These are phyloP conservation scores for Leavenworthia alabamica DNA, from an alignment of 345 rosid species.

Conservation along the genomic window DNA sequence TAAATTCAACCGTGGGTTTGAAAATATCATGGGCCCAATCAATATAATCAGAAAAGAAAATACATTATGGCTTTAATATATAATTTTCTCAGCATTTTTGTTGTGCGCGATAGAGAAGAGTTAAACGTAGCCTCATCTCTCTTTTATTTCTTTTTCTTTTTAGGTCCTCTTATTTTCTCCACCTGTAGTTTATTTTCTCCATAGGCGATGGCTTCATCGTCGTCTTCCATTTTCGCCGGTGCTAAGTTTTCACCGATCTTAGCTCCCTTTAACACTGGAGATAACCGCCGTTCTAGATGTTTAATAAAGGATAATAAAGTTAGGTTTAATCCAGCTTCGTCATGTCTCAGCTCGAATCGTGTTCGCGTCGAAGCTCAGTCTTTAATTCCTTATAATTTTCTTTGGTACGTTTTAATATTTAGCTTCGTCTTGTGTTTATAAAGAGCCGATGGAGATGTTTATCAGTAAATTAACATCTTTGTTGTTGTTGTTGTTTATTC, in stretches of 20 bases:
- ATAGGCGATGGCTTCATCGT: slow-evolving; percentile 36
- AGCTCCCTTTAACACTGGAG: slow-evolving; percentile 18
- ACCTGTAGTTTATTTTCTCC: neutral
- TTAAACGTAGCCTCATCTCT: slow-evolving; percentile 21
- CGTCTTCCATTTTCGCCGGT: slow-evolving; percentile 35
- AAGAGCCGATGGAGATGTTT: neutral
- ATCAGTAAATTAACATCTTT: neutral
- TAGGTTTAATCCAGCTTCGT: slow-evolving; percentile 28
- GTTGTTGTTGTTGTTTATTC: neutral
- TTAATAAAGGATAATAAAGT: slow-evolving; percentile 2
- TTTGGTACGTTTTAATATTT: slow-evolving; percentile 20
- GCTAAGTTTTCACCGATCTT: slow-evolving; percentile 26
- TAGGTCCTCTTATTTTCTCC: neutral
- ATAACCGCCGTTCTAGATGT: slow-evolving; percentile 23
- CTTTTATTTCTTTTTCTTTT: neutral
- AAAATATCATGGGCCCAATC: no score
- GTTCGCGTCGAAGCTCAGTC: slow-evolving; percentile 25
- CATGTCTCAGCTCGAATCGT: slow-evolving; percentile 8
- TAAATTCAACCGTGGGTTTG: no score
- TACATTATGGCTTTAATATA: neutral
- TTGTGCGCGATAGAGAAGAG: neutral
- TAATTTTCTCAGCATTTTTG: neutral
- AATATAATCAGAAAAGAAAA: no score
- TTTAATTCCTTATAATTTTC: slow-evolving; percentile 4
- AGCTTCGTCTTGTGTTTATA: neutral